A percentile compares a stretch with the other conserved stretches of the same genome.
These are phyloP conservation scores for Penicillium canariense DNA, from an alignment of 495 filamentous ascomycete genomes.

Conservation along the genomic window DNA sequence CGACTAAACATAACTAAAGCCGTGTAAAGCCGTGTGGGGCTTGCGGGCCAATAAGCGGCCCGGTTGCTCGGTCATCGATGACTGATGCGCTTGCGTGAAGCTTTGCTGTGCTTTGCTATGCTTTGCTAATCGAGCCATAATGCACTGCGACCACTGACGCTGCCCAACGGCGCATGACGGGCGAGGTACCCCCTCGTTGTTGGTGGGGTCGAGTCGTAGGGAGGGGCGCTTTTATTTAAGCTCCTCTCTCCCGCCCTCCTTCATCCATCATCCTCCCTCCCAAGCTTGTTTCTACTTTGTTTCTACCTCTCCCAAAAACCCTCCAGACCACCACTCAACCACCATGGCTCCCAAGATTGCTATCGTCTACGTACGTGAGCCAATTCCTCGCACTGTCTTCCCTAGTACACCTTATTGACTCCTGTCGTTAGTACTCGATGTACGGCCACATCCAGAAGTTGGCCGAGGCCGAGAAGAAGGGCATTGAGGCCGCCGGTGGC, in stretches of 20 bases:
- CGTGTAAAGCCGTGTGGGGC: conserved; percentile 17
- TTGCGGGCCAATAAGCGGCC: conserved; percentile 13
- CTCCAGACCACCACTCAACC: conserved; percentile 16
- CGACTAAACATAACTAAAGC: conserved; percentile 13
- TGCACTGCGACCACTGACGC: neutral
- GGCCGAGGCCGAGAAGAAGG: conserved; percentile 86
- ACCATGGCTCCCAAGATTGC: conserved; percentile 91
- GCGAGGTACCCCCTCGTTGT: neutral
- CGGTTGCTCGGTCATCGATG: conserved; percentile 36
- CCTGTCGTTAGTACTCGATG: conserved; percentile 83
- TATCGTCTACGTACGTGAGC: conserved; percentile 84
- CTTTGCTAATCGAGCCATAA: conserved; percentile 14
- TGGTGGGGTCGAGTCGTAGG: conserved; percentile 2
- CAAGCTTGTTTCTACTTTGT: conserved; percentile 1
- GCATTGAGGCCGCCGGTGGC: conserved; percentile 86
- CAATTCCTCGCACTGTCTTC: neutral
- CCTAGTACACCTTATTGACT: conserved; percentile 1
- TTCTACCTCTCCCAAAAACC: neutral
- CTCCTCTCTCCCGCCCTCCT: conserved; percentile 1
- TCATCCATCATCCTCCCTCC: neutral
- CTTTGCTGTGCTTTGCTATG: conserved; percentile 13
- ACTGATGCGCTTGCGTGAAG: conserved; percentile 27
- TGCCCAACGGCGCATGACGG: neutral
- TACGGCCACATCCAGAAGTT: conserved; percentile 88
- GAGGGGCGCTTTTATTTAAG: conserved; percentile 3